phyloP scores from a whole-genome alignment of 345 rosid species.

The Boechera divaricarpa region DNA sequence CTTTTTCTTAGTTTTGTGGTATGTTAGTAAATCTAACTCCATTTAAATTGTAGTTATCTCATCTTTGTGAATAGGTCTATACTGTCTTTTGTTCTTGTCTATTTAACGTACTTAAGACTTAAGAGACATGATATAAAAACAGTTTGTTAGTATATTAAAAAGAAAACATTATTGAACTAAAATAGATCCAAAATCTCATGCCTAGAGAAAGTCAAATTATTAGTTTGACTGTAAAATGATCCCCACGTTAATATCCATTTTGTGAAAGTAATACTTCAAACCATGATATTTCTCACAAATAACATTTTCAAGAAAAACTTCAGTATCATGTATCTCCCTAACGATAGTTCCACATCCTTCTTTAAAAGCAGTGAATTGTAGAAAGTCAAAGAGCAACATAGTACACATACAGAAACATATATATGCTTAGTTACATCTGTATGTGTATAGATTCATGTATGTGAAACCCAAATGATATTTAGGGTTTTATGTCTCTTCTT shows the following conservation, averaged over 20 bases:
- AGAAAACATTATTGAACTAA: neutral
- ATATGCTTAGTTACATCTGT: neutral
- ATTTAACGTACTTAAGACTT: too few species aligned
- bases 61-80: too few species aligned
- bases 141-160: too few species aligned
- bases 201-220: neutral
- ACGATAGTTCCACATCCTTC: neutral
- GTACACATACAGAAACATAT: constrained; percentile 2
- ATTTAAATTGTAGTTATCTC: too few species aligned
- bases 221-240: neutral
- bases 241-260: neutral
- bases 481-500: constrained; percentile 30
- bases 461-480: neutral
- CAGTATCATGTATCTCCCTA: neutral
- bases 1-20: too few species aligned
- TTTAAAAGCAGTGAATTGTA: constrained; percentile 13
- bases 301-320: neutral
- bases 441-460: neutral
- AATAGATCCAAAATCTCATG: neutral
- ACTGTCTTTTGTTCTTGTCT: too few species aligned
- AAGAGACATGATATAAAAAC: too few species aligned
- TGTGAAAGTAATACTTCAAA: neutral
- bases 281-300: neutral
- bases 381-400: constrained; percentile 9
- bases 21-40: too few species aligned